These are phyloP conservation scores for Hymenoscyphus fructigenus DNA, from an alignment of 2,329 filamentous ascomycete species.

Conservation along the genomic window DNA sequence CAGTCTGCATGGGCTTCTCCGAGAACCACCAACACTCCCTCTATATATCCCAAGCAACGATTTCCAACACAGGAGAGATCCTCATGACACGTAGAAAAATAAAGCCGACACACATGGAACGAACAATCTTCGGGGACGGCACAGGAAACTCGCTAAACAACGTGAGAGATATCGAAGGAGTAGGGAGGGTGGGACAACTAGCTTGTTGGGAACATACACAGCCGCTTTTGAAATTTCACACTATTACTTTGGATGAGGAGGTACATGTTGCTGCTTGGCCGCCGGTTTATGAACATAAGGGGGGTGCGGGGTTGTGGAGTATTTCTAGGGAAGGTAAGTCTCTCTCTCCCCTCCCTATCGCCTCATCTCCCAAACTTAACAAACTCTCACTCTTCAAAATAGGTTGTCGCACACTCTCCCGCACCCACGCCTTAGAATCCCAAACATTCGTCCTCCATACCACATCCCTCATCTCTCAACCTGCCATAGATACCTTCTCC, in stretches of 20 bases:
- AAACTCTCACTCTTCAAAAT: constrained; percentile 25
- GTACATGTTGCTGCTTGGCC: constrained; percentile 57
- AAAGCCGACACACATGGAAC: constrained; percentile 56
- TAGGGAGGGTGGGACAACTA: constrained; percentile 29
- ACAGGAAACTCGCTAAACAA: constrained; percentile 48
- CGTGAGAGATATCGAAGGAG: constrained; percentile 32
- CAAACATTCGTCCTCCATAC: constrained; percentile 55
- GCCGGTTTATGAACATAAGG: constrained; percentile 50
- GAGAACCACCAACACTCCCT: constrained; percentile 47
- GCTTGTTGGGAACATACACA: constrained; percentile 44
- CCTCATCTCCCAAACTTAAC: too few relatives aligned
- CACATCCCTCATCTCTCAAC: constrained; percentile 52
- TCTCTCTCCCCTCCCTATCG: too few relatives aligned
- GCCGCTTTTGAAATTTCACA: constrained; percentile 52
- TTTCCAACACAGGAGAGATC: constrained; percentile 48
- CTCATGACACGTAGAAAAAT: constrained; percentile 57
- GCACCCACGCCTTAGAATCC: constrained; percentile 57
- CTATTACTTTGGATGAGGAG: constrained; percentile 48
- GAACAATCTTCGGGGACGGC: constrained; percentile 55
- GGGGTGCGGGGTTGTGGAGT: constrained; percentile 28
- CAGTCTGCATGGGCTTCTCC: constrained; percentile 50
- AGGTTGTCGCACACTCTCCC: constrained; percentile 52
- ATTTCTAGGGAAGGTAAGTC: constrained; percentile 24
- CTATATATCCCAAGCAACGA: constrained; percentile 51
- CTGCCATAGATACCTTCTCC: constrained; percentile 43